Evolutionary conservation across 75 land plant genomes (phyloP).

Genomic region (Larix kaempferi): DNA sequence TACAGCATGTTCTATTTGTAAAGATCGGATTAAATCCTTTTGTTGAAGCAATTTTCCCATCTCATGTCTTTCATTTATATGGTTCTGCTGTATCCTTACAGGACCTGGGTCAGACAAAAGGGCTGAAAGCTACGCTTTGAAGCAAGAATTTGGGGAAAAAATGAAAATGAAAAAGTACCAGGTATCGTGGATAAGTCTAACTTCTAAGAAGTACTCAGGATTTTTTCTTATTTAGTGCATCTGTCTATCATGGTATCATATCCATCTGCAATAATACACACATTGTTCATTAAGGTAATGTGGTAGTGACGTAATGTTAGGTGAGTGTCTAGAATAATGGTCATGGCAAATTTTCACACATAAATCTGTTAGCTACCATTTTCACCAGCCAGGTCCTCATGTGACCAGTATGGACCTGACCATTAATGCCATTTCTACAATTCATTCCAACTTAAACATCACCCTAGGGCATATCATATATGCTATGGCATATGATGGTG

Average conservation of each 20-base stretch:
- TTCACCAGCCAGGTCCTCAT: too few relatives aligned
- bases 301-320: too few relatives aligned
- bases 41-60: constrained; percentile 3
- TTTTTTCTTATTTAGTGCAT: not conserved
- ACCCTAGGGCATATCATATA: too few relatives aligned
- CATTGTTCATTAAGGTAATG: too few relatives aligned
- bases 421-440: too few relatives aligned
- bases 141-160: constrained; percentile 33
- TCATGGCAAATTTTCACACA: too few relatives aligned
- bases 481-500: too few relatives aligned
- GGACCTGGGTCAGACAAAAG: constrained; percentile 14
- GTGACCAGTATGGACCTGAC: too few relatives aligned
- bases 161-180: constrained; percentile 44
- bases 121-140: constrained; percentile 42
- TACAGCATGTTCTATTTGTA: not conserved
- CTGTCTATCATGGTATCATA: not conserved
- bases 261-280: not conserved
- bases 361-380: too few relatives aligned
- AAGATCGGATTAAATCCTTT: not conserved
- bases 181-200: constrained; percentile 24
- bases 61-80: not conserved
- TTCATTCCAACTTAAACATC: too few relatives aligned
- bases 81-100: constrained; percentile 13
- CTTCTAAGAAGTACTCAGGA: not conserved
- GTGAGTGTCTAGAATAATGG: too few relatives aligned